Evolutionary conservation across 1,284 basidiomycete genomes (phyloP), one percentile per base, ranked within the genome.

Genomic region (Pseudozyma pruni): DNA sequence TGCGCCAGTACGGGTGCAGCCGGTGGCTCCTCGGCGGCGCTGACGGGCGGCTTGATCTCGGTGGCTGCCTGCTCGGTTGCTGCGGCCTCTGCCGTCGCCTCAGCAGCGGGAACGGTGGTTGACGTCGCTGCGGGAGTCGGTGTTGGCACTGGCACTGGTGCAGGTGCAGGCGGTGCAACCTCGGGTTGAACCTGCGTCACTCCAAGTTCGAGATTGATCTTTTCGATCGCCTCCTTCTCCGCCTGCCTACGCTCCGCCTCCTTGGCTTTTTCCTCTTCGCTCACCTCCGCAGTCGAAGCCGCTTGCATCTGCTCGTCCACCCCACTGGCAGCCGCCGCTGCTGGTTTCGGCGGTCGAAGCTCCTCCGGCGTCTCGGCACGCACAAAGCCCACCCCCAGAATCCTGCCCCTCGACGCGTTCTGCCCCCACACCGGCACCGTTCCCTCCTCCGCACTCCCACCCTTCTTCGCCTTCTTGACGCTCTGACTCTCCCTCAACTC

Each of bases 321-420:
- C 19, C 25, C 40, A 4, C 17, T 32, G 1, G 17, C 25, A 16
- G 42, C 2, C 41, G 50, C 37, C 3, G 16, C 38, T 1, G 16
- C 47, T 17, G 52, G 55, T 33, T 58, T 58, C 14, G 45, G 54
- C 32, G 70, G 63, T 13, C 44, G 19, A 17, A 71, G 33, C 53
- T 71, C 61, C 25, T 73, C 70, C 11, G 75, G 75, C 22, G 72
- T 72, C 22, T 58, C 50, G 3, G 76, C 66, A 3, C 59, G 51
- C 6, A 79, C 72, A 38, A 72, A 67, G 3, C 76, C 77, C 40
- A 78, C 57, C 33, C 75, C 77, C 4, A 80, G 8, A 25, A 79
- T 64, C n/a, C 43, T 46, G 4, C 77, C 77, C 20, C 51, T 50
- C 23, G 66, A 68, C 2, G 78, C 69, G 11, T 49, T 45, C 29